Evolutionary conservation across 805 yeast species (phyloP).

Genomic region (Dipodascus albidus): DNA sequence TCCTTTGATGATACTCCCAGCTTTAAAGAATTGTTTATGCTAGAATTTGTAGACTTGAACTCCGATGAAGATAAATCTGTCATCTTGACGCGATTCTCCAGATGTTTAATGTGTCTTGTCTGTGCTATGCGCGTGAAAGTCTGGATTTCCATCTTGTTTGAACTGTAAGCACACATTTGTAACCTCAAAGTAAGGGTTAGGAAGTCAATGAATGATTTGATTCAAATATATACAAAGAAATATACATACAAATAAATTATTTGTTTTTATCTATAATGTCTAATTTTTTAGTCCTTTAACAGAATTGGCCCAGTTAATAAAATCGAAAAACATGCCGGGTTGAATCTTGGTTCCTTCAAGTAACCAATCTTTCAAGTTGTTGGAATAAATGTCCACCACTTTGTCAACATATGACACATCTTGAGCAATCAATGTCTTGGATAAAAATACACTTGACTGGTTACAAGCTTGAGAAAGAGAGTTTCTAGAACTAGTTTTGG

Average conservation of each 20-base stretch:
- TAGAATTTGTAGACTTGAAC: not conserved
- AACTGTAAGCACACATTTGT: not conserved
- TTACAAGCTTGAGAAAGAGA: slow-evolving; percentile 46
- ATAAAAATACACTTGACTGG: slow-evolving; percentile 53
- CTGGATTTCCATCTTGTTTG: not conserved
- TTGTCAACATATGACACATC: slow-evolving; percentile 26
- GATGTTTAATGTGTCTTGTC: too few relatives aligned
- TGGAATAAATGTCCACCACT: slow-evolving; percentile 46
- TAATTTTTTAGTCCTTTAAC: not conserved
- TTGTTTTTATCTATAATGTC: not conserved
- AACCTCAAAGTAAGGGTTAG: not conserved
- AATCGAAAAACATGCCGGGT: slow-evolving; percentile 56
- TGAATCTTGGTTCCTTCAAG: slow-evolving; percentile 35
- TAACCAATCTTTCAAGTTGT: slow-evolving; percentile 53
- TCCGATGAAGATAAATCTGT: not conserved
- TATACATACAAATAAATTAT: not conserved
- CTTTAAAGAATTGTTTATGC: not conserved
- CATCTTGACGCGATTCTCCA: not conserved
- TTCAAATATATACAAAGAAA: not conserved
- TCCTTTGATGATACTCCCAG: not conserved
- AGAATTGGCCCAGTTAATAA: slow-evolving; percentile 68
- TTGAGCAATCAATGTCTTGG: slow-evolving; percentile 43
- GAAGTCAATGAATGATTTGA: not conserved
- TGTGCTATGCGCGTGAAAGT: not conserved
- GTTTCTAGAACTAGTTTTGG: slow-evolving; percentile 34